phyloP scores from a whole-genome alignment of 169 alveolate species.

The Neospora caninum region DNA sequence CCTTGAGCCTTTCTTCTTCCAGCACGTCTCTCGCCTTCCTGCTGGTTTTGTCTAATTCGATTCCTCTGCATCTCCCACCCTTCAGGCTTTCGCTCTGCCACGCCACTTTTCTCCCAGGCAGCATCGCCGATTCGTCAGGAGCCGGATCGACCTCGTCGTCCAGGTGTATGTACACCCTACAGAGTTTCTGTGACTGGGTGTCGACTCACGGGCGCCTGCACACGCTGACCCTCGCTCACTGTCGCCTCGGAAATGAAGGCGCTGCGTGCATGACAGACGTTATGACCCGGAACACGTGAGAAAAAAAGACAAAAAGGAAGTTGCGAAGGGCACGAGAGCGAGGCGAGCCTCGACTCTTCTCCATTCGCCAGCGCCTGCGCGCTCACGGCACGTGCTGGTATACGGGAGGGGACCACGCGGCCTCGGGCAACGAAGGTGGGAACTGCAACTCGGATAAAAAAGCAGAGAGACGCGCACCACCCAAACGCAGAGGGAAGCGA shows the following conservation, averaged over 20 bases:
- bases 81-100: too few species aligned
- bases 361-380: neutral
- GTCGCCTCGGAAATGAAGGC: conserved; percentile 17
- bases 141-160: neutral
- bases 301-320: neutral
- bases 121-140: neutral
- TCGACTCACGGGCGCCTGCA: neutral
- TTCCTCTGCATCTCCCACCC: neutral
- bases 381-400: too few species aligned
- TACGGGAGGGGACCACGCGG: too few species aligned
- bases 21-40: neutral
- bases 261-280: conserved; percentile 16
- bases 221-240: conserved; percentile 21
- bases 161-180: conserved; percentile 41
- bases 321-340: neutral
- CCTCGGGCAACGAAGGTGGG: too few species aligned
- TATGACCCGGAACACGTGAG: neutral
- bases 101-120: too few species aligned
- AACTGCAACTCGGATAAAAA: too few species aligned
- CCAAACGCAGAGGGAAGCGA: too few species aligned
- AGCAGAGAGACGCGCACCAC: too few species aligned
- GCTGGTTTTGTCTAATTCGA: neutral
- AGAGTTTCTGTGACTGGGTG: conserved; percentile 30
- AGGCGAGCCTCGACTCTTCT: neutral
- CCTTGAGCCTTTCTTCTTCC: neutral